These are phyloP conservation scores for Candida multigemmis DNA, from an alignment of 805 yeast species.

Conservation along the genomic window DNA sequence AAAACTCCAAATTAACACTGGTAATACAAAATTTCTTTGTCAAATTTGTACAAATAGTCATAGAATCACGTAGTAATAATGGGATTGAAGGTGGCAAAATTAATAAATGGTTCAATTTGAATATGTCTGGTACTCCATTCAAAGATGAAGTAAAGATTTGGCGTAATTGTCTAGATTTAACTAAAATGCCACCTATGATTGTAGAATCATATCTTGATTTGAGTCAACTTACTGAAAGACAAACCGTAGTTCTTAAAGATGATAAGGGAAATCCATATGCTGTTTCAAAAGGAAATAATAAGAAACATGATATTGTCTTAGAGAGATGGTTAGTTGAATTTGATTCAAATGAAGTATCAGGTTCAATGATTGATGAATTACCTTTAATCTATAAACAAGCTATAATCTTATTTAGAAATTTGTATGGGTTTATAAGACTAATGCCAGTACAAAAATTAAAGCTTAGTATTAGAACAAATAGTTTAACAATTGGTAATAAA, in stretches of 20 bases:
- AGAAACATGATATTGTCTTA: conserved; percentile 76
- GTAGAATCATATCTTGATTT: conserved; percentile 77
- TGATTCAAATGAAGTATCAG: conserved; percentile 37
- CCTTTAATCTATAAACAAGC: conserved; percentile 69
- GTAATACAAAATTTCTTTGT: conserved; percentile 55
- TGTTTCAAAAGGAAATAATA: conserved; percentile 47
- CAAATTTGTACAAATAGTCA: conserved; percentile 51
- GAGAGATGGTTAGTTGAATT: conserved; percentile 92
- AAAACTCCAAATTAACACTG: conserved; percentile 28
- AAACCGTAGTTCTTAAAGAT: conserved; percentile 52
- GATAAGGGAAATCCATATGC: conserved; percentile 44
- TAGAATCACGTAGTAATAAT: conserved; percentile 30
- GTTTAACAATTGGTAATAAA: conserved; percentile 46
- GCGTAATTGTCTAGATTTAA: conserved; percentile 37
- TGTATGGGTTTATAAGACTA: conserved; percentile 56
- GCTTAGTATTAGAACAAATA: conserved; percentile 15
- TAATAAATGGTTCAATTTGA: conserved; percentile 59
- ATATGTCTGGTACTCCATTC: conserved; percentile 27
- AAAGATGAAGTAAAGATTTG: conserved; percentile 59
- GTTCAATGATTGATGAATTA: conserved; percentile 39
- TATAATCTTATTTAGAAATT: conserved; percentile 61
- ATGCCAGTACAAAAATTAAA: conserved; percentile 65
- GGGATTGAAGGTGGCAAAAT: conserved; percentile 15
- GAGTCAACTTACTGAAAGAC: conserved; percentile 44
- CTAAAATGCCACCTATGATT: conserved; percentile 68